These are phyloP conservation scores for Zygoascus meyerae DNA, from an alignment of 1,139 yeast species.

Conservation along the genomic window DNA sequence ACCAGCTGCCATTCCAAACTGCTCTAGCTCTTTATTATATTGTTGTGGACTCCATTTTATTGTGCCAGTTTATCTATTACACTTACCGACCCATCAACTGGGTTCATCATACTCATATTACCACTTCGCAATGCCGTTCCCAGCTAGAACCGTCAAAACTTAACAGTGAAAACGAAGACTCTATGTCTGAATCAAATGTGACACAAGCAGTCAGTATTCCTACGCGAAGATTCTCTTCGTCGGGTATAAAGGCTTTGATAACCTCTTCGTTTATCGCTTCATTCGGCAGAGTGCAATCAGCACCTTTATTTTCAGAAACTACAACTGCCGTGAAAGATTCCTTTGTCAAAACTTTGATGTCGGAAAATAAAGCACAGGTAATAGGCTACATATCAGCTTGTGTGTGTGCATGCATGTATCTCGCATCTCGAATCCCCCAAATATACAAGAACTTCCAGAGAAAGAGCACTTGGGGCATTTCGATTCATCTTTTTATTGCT, in stretches of 20 bases:
- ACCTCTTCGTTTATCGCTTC: constrained; percentile 30
- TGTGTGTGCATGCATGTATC: constrained; percentile 71
- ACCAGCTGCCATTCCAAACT: constrained; percentile 71
- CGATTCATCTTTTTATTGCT: constrained; percentile 70
- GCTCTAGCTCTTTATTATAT: constrained; percentile 70
- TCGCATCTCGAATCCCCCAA: constrained; percentile 82
- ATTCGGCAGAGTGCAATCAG: constrained; percentile 23
- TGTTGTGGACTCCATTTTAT: constrained; percentile 62
- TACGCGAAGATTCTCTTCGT: constrained; percentile 19
- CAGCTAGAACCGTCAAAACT: too few relatives aligned
- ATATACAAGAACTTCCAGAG: constrained; percentile 65
- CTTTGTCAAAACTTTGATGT: background rate
- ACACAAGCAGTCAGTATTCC: constrained; percentile 1
- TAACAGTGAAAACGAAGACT: background rate
- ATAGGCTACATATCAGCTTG: constrained; percentile 66
- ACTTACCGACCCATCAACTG: background rate
- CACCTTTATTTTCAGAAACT: constrained; percentile 19
- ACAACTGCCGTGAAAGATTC: constrained; percentile 14
- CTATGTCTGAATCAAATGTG: background rate
- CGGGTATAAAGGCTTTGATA: constrained; percentile 21
- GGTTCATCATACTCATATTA: constrained; percentile 2
- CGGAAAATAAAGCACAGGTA: constrained; percentile 14
- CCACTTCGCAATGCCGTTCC: background rate
- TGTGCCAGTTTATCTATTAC: constrained; percentile 75
- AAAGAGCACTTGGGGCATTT: constrained; percentile 78